These are phyloP conservation scores for Pseudogymnoascus sp. DNA, from an alignment of 2,329 filamentous ascomycete species.

Conservation along the genomic window DNA sequence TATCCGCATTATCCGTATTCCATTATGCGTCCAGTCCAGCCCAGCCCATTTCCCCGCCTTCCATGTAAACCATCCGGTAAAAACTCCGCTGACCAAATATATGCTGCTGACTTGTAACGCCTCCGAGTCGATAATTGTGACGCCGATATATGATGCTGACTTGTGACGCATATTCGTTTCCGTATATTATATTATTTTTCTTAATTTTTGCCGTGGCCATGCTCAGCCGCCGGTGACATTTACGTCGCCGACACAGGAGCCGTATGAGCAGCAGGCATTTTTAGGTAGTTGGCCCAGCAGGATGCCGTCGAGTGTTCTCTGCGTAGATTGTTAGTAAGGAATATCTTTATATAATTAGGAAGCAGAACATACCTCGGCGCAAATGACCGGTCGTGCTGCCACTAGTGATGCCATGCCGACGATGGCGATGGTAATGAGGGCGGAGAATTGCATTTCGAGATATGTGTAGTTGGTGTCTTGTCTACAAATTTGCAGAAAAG, in stretches of 20 bases:
- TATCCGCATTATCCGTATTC: not conserved
- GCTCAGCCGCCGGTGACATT: not conserved
- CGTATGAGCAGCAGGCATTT: slow-evolving; percentile 3
- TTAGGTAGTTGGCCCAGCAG: not conserved
- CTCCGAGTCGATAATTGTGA: not conserved
- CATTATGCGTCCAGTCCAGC: not conserved
- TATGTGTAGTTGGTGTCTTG: not conserved
- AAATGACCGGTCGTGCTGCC: not conserved
- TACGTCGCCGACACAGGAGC: not conserved
- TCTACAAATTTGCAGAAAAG: not conserved
- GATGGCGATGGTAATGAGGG: not conserved
- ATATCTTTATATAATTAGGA: not conserved
- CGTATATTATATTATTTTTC: not conserved
- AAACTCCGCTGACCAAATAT: not conserved
- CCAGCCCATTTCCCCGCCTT: not conserved
- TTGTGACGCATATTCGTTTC: not conserved
- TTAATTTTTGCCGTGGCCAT: not conserved
- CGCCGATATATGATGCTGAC: not conserved
- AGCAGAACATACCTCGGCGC: not conserved
- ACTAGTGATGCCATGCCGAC: not conserved
- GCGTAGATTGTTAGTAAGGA: not conserved
- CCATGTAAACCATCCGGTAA: not conserved
- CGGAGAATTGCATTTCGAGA: slow-evolving; percentile 4
- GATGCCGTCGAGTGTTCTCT: slow-evolving; percentile 5
- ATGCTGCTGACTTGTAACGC: not conserved